Percentiles rank a stretch among this genome's conserved stretches.
phyloP scores from a whole-genome alignment of 495 filamentous ascomycete genomes.

The Neurospora hispaniola region DNA sequence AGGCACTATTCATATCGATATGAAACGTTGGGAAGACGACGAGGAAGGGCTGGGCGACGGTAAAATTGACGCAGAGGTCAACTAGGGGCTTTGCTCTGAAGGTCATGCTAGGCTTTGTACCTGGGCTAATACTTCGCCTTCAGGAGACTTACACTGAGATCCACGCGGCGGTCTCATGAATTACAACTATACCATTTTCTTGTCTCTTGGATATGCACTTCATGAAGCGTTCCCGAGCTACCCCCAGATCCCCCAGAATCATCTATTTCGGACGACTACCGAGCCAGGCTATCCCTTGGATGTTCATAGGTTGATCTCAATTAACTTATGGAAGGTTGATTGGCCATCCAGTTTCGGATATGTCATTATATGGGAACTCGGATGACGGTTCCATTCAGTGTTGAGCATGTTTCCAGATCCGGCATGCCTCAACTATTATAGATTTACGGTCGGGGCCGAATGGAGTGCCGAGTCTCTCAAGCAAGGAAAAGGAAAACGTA shows the following conservation, averaged over 20 bases:
- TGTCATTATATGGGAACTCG: slow-evolving; percentile 15
- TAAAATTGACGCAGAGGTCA: not conserved
- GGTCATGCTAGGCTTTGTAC: not conserved
- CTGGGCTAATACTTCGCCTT: not conserved
- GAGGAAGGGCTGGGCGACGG: not conserved
- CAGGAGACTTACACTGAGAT: not conserved
- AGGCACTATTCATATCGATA: not conserved
- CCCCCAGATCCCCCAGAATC: not conserved
- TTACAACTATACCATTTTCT: no score
- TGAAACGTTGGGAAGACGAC: not conserved
- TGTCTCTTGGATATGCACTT: no score
- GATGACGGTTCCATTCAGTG: slow-evolving; percentile 10
- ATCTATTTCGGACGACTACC: not conserved
- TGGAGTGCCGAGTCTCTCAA: not conserved
- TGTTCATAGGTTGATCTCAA: not conserved
- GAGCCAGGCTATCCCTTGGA: not conserved
- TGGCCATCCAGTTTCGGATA: not conserved
- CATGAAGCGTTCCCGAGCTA: not conserved
- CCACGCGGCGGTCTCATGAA: no score
- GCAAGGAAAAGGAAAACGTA: not conserved
- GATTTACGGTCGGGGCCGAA: not conserved
- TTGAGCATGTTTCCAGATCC: slow-evolving; percentile 7
- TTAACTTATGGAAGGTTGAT: not conserved
- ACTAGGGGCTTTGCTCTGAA: not conserved
- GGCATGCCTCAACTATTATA: not conserved